Evolutionary conservation across 2,329 filamentous ascomycete species (phyloP).

Genomic region (Colletotrichum simmondsii): DNA sequence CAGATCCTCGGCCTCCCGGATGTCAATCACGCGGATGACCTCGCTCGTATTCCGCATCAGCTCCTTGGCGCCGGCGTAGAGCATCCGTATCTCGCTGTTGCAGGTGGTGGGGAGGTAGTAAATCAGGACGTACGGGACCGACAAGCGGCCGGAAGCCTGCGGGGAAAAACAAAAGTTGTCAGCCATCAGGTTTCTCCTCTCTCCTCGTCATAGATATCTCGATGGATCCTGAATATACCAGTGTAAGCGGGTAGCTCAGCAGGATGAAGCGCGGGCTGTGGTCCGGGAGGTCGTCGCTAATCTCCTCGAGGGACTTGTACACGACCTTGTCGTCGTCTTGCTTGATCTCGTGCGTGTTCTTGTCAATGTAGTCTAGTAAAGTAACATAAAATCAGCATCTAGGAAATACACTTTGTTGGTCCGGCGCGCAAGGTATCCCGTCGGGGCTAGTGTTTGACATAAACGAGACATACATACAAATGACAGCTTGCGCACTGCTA

Average conservation of each 20-base stretch:
- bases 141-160: slow-evolving; percentile 84
- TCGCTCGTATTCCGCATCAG: slow-evolving; percentile 93
- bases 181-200: neutral
- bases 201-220: neutral
- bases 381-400: neutral
- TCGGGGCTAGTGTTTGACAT: neutral
- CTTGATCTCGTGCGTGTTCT: slow-evolving; percentile 88
- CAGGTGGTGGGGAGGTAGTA: slow-evolving; percentile 95
- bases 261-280: slow-evolving; percentile 91
- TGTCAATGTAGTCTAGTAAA: slow-evolving; percentile 86
- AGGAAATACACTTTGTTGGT: neutral
- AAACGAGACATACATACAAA: slow-evolving; percentile 76
- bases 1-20: slow-evolving; percentile 83
- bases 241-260: slow-evolving; percentile 88
- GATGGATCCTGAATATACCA: slow-evolving; percentile 65
- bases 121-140: slow-evolving; percentile 92
- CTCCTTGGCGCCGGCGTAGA: slow-evolving; percentile 96
- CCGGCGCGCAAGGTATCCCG: neutral
- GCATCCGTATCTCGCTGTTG: slow-evolving; percentile 88
- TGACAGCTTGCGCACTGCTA: slow-evolving; percentile 88
- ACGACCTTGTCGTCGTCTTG: slow-evolving; percentile 80
- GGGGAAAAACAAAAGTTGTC: neutral
- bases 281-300: slow-evolving; percentile 91
- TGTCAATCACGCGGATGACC: slow-evolving; percentile 87
- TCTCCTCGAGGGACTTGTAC: slow-evolving; percentile 83